Base-by-base conservation (phyloP, 257 asterid species). In the Cinchona pubescens region DNA sequence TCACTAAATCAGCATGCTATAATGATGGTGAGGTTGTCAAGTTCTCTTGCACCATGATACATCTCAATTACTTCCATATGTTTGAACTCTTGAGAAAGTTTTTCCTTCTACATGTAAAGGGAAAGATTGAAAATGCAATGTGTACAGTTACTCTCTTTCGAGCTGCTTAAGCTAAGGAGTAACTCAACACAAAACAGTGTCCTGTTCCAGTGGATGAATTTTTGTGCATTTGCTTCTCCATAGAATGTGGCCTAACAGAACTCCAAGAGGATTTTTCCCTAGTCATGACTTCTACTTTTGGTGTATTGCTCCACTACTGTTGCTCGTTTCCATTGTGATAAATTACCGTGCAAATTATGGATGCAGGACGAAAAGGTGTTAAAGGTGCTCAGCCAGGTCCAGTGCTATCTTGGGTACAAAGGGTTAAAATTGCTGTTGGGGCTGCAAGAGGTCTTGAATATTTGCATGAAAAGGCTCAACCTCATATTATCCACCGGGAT, bases 341-440 rank as follows among this genome's bases (percentile, higher is more conserved):
- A 68, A 77, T 72, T 46, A 68, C 18, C 30, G 68, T 63, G 30
- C 23, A 27, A 66, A 72, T 69, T 75, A 34, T 77, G 32, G 42
- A 56, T 79, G 71, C 76, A 89, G 97, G 96, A 73, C 67, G 88
- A 51, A 91, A 90, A 87, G 97, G 97, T 46, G 96, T 90, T 38
- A 88, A 90, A 85, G 96, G 91, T 10, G 92, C 96, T 78, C 89
- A 90, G 78, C 94, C 92, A 48, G 97, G 96, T 69, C 96, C 94
- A 3, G 88, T 87, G 72, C 81, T 91, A 55, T 80, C 90, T 8
- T 91, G 96, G 94, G 75, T 77, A 8, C 94, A 88, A 74, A 79
- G 94, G 78, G 96, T 90, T 67, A 90, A 91, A 78, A 88, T 90
- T 79, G 97, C 94, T 48, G 91, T 90, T 49, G 94, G 96, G 51